A percentile compares a stretch with the other conserved stretches of the same genome.
These are phyloP conservation scores for Chrysosporium queenslandicum DNA, from an alignment of 2,329 filamentous ascomycete genomes.

Conservation along the genomic window DNA sequence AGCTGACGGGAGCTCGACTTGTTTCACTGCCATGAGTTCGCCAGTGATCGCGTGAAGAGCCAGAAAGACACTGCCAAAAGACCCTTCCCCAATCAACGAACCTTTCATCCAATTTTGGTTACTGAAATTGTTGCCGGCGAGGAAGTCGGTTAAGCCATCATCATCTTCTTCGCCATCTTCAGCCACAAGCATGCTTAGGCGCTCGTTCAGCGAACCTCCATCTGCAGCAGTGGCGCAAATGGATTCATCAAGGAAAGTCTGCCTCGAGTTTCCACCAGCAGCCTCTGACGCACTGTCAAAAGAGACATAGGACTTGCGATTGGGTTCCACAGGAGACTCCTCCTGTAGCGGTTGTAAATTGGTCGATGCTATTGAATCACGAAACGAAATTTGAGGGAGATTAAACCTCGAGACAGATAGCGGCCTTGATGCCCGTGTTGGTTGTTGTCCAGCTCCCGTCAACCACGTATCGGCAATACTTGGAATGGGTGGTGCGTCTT, in stretches of 20 bases:
- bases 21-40: constrained; percentile 95
- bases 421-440: constrained; percentile 44
- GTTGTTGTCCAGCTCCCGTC: constrained; percentile 42
- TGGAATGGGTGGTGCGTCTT: constrained; percentile 87
- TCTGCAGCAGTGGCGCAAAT: constrained; percentile 55
- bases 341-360: constrained; percentile 84
- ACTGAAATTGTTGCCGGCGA: constrained; percentile 87
- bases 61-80: constrained; percentile 90
- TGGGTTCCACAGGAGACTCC: constrained; percentile 75
- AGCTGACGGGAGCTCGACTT: constrained; percentile 82
- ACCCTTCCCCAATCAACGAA: constrained; percentile 90
- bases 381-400: constrained; percentile 54
- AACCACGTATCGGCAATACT: constrained; percentile 94
- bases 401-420: constrained; percentile 52
- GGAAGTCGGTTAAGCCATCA: constrained; percentile 78
- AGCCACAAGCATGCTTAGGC: constrained; percentile 71
- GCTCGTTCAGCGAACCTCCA: constrained; percentile 64
- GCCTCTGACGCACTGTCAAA: constrained; percentile 40
- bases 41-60: constrained; percentile 92
- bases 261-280: constrained; percentile 61
- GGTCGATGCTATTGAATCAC: constrained; percentile 82
- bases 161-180: constrained; percentile 89
- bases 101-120: constrained; percentile 99
- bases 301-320: constrained; percentile 93
- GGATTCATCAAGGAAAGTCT: constrained; percentile 78